phyloP scores from a whole-genome alignment of 805 yeast species.

The Ogataea degrootiae region DNA sequence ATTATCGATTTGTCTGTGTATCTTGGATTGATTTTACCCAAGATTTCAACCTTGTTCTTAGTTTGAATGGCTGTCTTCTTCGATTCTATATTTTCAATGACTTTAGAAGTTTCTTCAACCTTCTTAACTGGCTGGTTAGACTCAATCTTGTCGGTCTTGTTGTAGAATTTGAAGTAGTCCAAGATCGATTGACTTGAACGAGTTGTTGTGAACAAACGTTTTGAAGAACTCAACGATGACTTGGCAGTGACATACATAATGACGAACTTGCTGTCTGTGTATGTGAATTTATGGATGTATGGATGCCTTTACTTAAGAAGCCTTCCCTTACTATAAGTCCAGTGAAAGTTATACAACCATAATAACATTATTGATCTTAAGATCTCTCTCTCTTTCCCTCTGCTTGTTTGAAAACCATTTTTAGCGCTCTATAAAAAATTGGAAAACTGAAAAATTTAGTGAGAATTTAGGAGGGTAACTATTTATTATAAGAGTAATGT shows the following conservation, averaged over 20 bases:
- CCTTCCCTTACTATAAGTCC: too few species aligned
- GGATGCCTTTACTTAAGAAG: not conserved
- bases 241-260: not conserved
- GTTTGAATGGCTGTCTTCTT: constrained; percentile 12
- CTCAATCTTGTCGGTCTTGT: constrained; percentile 9
- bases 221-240: not conserved
- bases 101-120: constrained; percentile 21
- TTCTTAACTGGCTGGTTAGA: constrained; percentile 13
- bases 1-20: constrained; percentile 18
- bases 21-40: constrained; percentile 28
- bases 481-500: too few species aligned
- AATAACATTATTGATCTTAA: too few species aligned
- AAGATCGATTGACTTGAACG: constrained; percentile 17
- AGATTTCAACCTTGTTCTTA: constrained; percentile 20
- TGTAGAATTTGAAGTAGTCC: constrained; percentile 31
- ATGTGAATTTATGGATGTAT: not conserved
- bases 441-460: too few species aligned
- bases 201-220: not conserved
- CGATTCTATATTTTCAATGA: constrained; percentile 27
- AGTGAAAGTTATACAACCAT: too few species aligned
- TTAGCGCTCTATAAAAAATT: too few species aligned
- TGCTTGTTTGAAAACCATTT: too few species aligned
- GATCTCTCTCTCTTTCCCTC: too few species aligned
- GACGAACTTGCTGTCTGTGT: not conserved
- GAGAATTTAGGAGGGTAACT: too few species aligned